Base-by-base conservation (phyloP, 2,329 filamentous ascomycete genomes). In the Penicillium sp. region DNA sequence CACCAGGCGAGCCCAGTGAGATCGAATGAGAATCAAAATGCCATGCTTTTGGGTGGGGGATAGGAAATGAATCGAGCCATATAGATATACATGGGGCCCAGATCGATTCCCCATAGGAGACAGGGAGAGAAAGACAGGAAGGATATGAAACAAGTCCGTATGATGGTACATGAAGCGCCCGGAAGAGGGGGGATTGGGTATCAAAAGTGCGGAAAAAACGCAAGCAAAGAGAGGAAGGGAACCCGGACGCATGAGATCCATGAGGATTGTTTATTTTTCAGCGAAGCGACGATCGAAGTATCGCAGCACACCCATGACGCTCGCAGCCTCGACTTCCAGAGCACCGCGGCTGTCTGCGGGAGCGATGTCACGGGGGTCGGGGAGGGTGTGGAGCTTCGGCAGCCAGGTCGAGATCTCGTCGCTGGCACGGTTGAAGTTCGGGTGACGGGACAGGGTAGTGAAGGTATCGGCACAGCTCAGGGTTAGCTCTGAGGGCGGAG, bases 251-350 rank as follows among this genome's bases (percentile, higher is more conserved):
- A 41, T 49, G 36, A 41, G n/a, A 33, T 54, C 52, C 52, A 54
- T 12, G 36, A 54, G 33, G 15, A 21, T 23, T 42, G 49, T 51
- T 66, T 68, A 74, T 68, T 76, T 75, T 51, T 75, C 74, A 38
- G 75, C 74, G 55, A 93, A 93, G 53, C 89, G 79, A 49, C 90
- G 82, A 68, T 93, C 89, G 75, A 93, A 93, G 62, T 89, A 87
- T 73, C 89, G 90, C 59, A 93, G 76, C n/a, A 92, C 89, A 42
- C 88, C 88, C 89, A 93, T 92, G 54, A 93, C 91, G 72, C 89
- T 92, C 0, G 89, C 89, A 7, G 89, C 89, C 75, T 93, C 89
- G 17, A 93, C 89, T 71, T 93, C 89, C 66, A 92, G 86, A 1
- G 89, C 86, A 42, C 82, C 82, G 50, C 75, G 65, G 17, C 67